A percentile compares a stretch with the other conserved stretches of the same genome.
Conservation (phyloP, 1,139 yeast species). For the Pichia sp. region DNA sequence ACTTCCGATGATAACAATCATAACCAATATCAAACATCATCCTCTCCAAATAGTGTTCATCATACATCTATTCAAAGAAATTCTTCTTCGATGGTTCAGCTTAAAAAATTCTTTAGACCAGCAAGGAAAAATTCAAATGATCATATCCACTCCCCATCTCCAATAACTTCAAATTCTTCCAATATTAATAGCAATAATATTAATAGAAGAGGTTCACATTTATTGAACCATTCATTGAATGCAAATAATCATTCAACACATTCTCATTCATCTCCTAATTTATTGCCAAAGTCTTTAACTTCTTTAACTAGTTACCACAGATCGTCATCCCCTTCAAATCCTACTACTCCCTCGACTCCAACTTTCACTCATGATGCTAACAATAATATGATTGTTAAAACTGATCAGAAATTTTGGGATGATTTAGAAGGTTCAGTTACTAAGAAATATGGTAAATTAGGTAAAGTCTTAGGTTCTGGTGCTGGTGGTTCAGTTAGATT, state of each 20-base stretch:
- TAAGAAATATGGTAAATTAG: conserved; percentile 73
- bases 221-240: neutral
- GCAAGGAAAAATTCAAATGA: conserved; percentile 23
- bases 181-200: too few species aligned
- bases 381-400: conserved; percentile 32
- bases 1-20: conserved; percentile 24
- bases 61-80: conserved; percentile 25
- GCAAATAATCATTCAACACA: neutral
- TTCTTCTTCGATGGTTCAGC: conserved; percentile 35
- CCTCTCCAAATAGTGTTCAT: neutral
- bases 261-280: neutral
- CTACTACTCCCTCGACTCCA: conserved; percentile 23
- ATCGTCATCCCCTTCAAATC: neutral
- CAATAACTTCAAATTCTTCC: neutral
- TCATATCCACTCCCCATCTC: conserved; percentile 3
- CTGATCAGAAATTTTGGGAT: conserved; percentile 32
- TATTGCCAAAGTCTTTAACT: neutral
- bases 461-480: conserved; percentile 89
- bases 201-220: neutral
- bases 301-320: neutral
- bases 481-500: conserved; percentile 91
- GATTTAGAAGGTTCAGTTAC: conserved; percentile 48
- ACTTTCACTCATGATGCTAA: conserved; percentile 33
- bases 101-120: conserved; percentile 33
- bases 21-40: neutral